Conservation (phyloP, 331 rosid genomes). For the Malus hybrid region DNA sequence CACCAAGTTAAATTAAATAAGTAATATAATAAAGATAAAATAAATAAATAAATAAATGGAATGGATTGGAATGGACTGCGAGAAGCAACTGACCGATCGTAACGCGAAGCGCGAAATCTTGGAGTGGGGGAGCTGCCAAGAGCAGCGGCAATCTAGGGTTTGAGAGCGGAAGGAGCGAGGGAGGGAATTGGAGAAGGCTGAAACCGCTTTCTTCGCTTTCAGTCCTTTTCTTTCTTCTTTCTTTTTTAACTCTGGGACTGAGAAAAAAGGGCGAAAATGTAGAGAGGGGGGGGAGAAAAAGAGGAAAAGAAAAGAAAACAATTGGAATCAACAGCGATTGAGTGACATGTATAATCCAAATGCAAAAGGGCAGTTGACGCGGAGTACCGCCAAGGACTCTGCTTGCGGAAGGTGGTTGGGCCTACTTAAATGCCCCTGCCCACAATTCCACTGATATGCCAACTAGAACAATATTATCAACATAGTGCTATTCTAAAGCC, state of each 20-base stretch:
- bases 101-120: constrained; percentile 14
- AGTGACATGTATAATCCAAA: constrained; percentile 4
- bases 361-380: constrained; percentile 44
- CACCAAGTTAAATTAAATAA: not conserved
- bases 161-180: not conserved
- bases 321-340: not conserved
- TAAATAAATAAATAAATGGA: not conserved
- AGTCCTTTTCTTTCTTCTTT: not conserved
- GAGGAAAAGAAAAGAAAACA: not conserved
- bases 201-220: constrained; percentile 6
- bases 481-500: too few relatives aligned
- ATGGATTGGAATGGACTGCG: constrained; percentile 5
- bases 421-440: constrained; percentile 12
- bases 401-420: not conserved
- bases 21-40: not conserved
- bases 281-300: not conserved
- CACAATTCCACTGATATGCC: too few relatives aligned
- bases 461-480: too few relatives aligned
- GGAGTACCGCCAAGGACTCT: constrained; percentile 28
- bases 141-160: not conserved
- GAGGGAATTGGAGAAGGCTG: not conserved
- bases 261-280: not conserved
- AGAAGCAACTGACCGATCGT: constrained; percentile 30
- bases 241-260: not conserved
- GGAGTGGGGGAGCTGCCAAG: constrained; percentile 7